These are phyloP conservation scores for Stephanocyclus meneghinianus DNA, from an alignment of 352 stramenopile species.

Conservation along the genomic window DNA sequence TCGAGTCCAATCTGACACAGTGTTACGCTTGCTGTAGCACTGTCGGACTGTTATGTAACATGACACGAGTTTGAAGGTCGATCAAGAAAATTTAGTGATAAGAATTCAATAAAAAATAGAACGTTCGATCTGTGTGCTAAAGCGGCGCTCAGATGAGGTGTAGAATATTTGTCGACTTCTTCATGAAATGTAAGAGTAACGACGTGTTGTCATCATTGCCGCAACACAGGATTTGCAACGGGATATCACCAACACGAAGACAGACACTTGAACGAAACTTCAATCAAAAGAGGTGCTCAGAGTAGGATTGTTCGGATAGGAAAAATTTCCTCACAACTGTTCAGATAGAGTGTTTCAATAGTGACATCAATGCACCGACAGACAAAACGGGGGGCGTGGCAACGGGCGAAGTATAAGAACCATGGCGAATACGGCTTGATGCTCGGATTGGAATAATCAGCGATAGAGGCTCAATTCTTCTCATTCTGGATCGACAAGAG, in stretches of 20 bases:
- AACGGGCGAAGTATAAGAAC: too few relatives aligned
- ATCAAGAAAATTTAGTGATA: too few relatives aligned
- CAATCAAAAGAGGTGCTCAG: slow-evolving; percentile 10
- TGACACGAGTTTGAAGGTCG: too few relatives aligned
- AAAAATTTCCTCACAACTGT: not conserved
- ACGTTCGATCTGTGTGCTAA: too few relatives aligned
- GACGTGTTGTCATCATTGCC: not conserved
- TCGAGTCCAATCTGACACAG: too few relatives aligned
- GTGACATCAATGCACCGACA: slow-evolving; percentile 6
- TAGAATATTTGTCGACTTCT: too few relatives aligned
- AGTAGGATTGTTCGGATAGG: slow-evolving; percentile 15
- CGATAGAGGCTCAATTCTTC: not conserved
- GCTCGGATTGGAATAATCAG: slow-evolving; percentile 23
- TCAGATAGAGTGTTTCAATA: not conserved
- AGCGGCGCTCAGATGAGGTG: too few relatives aligned
- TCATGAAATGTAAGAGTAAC: too few relatives aligned
- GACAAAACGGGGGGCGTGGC: not conserved
- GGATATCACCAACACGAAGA: not conserved
- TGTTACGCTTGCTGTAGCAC: too few relatives aligned
- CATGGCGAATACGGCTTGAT: not conserved
- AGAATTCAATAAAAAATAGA: too few relatives aligned
- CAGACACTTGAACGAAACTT: not conserved
- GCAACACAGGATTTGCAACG: not conserved
- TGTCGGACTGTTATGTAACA: too few relatives aligned
- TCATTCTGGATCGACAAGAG: not conserved